phyloP scores from a whole-genome alignment of 73 alveolate species.

The Tetrahymena malaccensis region DNA sequence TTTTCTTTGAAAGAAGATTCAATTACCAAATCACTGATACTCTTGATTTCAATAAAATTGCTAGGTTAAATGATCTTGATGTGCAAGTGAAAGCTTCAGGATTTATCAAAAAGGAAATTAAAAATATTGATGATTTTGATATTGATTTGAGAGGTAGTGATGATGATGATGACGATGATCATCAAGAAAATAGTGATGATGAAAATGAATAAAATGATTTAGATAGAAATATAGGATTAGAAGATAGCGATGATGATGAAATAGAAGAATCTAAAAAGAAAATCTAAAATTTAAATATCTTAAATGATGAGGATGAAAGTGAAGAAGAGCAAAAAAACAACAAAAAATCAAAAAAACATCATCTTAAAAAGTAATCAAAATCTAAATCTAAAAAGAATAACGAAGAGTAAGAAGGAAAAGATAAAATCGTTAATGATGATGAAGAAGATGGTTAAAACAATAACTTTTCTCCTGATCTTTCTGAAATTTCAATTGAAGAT shows the following conservation, averaged over 20 bases:
- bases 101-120: constrained; percentile 19
- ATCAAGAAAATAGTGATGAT: background rate
- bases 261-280: background rate
- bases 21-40: background rate
- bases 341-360: background rate
- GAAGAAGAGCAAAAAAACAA: background rate
- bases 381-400: background rate
- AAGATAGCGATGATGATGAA: background rate
- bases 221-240: background rate
- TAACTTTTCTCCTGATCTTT: background rate
- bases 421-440: background rate
- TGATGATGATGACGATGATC: background rate
- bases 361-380: background rate
- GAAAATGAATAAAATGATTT: background rate
- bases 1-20: constrained; percentile 73
- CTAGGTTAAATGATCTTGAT: constrained; percentile 6
- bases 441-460: background rate
- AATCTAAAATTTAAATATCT: background rate
- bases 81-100: constrained; percentile 37
- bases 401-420: background rate
- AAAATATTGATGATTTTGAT: constrained; percentile 6
- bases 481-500: background rate
- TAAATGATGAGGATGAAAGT: background rate
- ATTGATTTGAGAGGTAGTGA: constrained; percentile 1
- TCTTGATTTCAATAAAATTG: constrained; percentile 6